Evolutionary conservation across 2,329 filamentous ascomycete species (phyloP), one percentile per base, ranked within the genome.

Genomic region (Camillea tinctor): DNA sequence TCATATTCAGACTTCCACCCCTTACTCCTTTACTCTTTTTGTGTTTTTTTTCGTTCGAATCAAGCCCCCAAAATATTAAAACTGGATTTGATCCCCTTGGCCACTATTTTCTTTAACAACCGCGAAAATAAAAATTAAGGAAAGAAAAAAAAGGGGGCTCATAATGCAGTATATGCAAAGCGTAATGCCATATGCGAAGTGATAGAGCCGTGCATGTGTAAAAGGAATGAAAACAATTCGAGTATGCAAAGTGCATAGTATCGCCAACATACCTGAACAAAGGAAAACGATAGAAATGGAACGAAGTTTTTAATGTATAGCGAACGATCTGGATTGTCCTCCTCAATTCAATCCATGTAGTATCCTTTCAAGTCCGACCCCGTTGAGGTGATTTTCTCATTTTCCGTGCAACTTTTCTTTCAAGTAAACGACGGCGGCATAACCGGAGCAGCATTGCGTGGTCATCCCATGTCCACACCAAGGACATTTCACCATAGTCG

Each of bases 391-490:
- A 15, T 44, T 15, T 4, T 30, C 13, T 69, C 50, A 74, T 63
- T 69, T 69, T 23, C 71, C 69, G 68, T 88, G 85, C 55, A 88
- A 71, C 61, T 84, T 83, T 72, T 91, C 87, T 68, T 84, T 84
- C 67, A 91, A 75, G 62, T 88, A 84, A 3, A 92, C 83, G 51
- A 88, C 80, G 1, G 88, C 85, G 11, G 86, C 84, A 75, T 88
- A 88, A 7, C 88, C 88, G 11, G 87, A 82, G 71, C 89, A 92
- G 74, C 89, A 92, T 60, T 75, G 77, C 15, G 82, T 88, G 65
- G 80, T 87, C 88, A 92, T 91, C 54, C 83, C 82, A 75, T 92
- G 89, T 50, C 79, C 79, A 71, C 89, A 92, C 89, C 89, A 91
- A 8, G 88, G 88, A 71, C 88, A 91, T 65, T 83, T 84, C 23